Base-by-base conservation (phyloP, 1,139 yeast species). In the Kodamaea alishanica region DNA sequence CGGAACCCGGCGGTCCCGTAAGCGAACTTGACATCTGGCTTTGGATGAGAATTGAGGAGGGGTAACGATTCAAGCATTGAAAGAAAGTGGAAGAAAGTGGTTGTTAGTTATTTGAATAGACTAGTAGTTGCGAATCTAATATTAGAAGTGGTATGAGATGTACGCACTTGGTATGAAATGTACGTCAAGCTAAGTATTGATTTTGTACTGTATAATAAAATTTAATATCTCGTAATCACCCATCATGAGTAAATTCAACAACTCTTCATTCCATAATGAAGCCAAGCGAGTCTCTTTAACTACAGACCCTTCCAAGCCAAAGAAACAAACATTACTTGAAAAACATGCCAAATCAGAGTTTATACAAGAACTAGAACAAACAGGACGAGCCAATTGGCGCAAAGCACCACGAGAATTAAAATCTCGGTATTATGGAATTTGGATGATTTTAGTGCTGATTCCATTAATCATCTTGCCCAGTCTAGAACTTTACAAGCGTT, bases 1-100 rank as follows among this genome's bases (percentile, higher is more conserved):
- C 99, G 79, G 67, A 94, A 92, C 6, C 99, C 99, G 1, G 99
- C 98, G 1, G 99, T 92, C 12, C 99, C 99, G 57, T 92, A 92
- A 11, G 76, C 63, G 56, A 76, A 84, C 2, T 50, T 56, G 34
- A 72, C 55, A 15, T 65, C 65, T 0, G 84, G 77, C 49, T 73
- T 70, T 12, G 77, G 72, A 46, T 75, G 74, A 4, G 20, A 15
- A 4, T 15, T 15, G 4, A 15, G 20, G 4, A 3, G 20, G 20
- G 20, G 20, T 15, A 15, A 15, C 4, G 20, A 3, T 15, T 44
- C 41, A 29, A 47, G 40, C 51, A 48, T 44, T 8, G 11, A n/a
- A n/a, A n/a, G n/a, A n/a, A n/a, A n/a, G 20, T 15, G 20, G 4
- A 15, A 15, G 20, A 15, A n/a, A 33, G 33, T 27, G 10, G 26